These are phyloP conservation scores for Halophytophthora polymorphica DNA, from an alignment of 352 stramenopile species.

Conservation along the genomic window DNA sequence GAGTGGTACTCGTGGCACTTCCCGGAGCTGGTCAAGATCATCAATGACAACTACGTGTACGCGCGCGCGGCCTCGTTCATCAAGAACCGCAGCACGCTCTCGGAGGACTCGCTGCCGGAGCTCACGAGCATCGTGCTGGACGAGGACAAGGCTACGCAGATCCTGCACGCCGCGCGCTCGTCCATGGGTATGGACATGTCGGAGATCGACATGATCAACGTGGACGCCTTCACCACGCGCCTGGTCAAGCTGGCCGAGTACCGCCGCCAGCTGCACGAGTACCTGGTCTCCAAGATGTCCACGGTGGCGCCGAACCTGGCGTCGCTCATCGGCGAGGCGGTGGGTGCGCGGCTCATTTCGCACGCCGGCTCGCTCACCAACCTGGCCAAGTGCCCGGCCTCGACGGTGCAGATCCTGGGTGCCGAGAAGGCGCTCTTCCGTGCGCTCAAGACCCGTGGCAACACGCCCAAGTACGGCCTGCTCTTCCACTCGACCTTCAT, in stretches of 20 bases:
- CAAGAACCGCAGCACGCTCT: constrained; percentile 88
- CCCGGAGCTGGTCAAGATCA: constrained; percentile 98
- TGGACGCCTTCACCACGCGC: constrained; percentile 97
- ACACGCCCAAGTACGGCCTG: constrained; percentile 99
- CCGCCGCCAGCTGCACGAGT: constrained; percentile 93
- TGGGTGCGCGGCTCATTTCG: constrained; percentile 99
- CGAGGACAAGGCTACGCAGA: constrained; percentile 95
- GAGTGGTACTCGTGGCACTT: constrained; percentile 99
- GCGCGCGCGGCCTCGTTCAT: constrained; percentile 96
- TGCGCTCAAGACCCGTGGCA: constrained; percentile 99
- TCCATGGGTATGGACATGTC: constrained; percentile 99
- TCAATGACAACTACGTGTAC: constrained; percentile 99
- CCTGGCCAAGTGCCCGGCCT: constrained; percentile 98
- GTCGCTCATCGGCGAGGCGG: constrained; percentile 98
- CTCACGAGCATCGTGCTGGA: constrained; percentile 95
- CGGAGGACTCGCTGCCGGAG: constrained; percentile 77
- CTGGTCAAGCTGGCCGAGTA: constrained; percentile 99
- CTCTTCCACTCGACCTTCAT: constrained; percentile 99
- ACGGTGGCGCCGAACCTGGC: constrained; percentile 98
- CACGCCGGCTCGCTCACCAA: constrained; percentile 99
- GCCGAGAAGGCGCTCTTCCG: constrained; percentile 99
- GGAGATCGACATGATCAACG: constrained; percentile 99
- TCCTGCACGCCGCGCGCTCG: constrained; percentile 92
- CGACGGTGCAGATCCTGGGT: constrained; percentile 99
- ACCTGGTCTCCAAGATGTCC: constrained; percentile 97